Evolutionary conservation across 495 filamentous ascomycete species (phyloP), one percentile per base, ranked within the genome.

Genomic region (Aspergillus panamensis): DNA sequence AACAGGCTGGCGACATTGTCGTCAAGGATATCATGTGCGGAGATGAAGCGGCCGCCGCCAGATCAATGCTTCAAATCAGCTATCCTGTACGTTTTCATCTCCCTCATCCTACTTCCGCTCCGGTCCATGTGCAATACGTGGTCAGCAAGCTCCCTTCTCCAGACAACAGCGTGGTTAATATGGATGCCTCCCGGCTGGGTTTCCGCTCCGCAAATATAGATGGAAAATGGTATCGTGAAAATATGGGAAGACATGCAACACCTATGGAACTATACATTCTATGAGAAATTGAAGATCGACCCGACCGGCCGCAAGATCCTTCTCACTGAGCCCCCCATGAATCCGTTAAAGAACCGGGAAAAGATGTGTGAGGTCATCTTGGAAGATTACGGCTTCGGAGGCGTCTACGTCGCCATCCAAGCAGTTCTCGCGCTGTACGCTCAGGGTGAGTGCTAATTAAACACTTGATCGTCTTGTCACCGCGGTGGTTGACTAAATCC

Each of bases 21-120:
- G 90, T 99, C 70, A 97, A 97, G 82, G 94, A 99, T 80, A 97
- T 99, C 67, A 99, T 99, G 94, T 96, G 92, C 79, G 94, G 94
- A 63, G 95, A 99, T 77, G 94, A 99, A 77, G 94, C 94, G 29
- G 92, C 94, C 10, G 91, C 90, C 29, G 94, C 93, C 60, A 84
- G 94, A 62, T 93, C 90, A 55, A 95, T 96, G 91, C 84, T 99
- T 51, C 95, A 99, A 69, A 94, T 99, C 65, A 92, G 85, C 69
- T 97, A 97, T 73, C 94, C 94, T 65, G 87, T 90, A 83, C 66
- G 80, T 72, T 55, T 62, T 44, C 16, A 5, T 40, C 53, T 13
- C 48, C 31, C 12, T 39, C 35, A 39, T 12, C 14, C 35, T n/a
- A 6, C 10, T 29, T 45, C 45, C 17, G 33, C 50, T 13, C 32